A percentile compares a stretch with the other conserved stretches of the same genome.
Conservation (phyloP, 768 basidiomycete genomes). For the Russula dissimulans region DNA sequence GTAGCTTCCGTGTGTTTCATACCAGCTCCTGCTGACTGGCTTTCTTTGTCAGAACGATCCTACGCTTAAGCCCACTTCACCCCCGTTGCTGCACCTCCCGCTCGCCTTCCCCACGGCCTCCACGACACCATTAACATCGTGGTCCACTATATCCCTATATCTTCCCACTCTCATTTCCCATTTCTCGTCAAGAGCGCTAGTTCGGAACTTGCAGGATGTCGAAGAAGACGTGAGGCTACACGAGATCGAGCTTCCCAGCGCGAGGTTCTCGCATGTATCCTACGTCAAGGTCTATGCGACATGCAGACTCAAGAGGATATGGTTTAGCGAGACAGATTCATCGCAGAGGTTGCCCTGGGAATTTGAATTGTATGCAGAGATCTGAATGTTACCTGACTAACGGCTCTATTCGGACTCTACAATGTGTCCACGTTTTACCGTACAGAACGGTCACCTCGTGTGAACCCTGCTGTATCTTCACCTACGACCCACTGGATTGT, state of each 20-base stretch:
- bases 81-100: slow-evolving; percentile 63
- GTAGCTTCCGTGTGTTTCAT: background rate
- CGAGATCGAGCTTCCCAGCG: slow-evolving; percentile 34
- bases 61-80: slow-evolving; percentile 35
- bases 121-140: slow-evolving; percentile 52
- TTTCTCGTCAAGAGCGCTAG: slow-evolving; percentile 44
- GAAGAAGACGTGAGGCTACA: slow-evolving; percentile 21
- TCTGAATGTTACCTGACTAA: background rate
- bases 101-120: slow-evolving; percentile 51
- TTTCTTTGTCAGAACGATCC: slow-evolving; percentile 42
- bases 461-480: background rate
- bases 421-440: too few species aligned
- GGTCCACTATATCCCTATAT: slow-evolving; percentile 57
- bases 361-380: slow-evolving; percentile 50
- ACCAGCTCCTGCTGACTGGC: slow-evolving; percentile 1
- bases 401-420: background rate
- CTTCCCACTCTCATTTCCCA: slow-evolving; percentile 51
- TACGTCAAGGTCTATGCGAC: slow-evolving; percentile 71
- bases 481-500: slow-evolving; percentile 54
- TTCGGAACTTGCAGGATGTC: slow-evolving; percentile 17
- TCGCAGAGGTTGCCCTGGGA: slow-evolving; percentile 58
- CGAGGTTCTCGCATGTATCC: slow-evolving; percentile 55
- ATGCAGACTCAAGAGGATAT: slow-evolving; percentile 67
- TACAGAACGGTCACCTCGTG: background rate
- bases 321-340: slow-evolving; percentile 53